Percentiles rank a stretch among this genome's conserved stretches.
These are phyloP conservation scores for Adansonia digitata DNA, from an alignment of 345 rosid genomes.

Conservation along the genomic window DNA sequence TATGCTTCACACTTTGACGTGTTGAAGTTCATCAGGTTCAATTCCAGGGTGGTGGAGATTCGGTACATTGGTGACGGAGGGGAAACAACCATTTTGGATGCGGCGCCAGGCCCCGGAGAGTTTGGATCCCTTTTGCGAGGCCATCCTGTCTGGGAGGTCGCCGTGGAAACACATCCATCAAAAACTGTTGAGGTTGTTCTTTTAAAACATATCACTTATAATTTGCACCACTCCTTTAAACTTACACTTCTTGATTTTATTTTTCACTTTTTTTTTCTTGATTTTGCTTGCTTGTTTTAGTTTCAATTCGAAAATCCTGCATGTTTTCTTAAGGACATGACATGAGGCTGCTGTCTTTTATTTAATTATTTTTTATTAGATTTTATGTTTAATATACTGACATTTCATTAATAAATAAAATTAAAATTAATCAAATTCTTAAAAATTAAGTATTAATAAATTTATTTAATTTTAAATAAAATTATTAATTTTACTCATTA, in stretches of 20 bases:
- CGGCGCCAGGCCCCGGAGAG: slow-evolving; percentile 9
- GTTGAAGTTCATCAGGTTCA: slow-evolving; percentile 30
- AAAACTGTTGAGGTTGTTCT: slow-evolving; percentile 25
- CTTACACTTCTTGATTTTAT: neutral
- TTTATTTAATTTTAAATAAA: no score
- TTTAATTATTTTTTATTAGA: neutral
- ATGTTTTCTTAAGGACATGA: neutral
- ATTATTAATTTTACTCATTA: no score
- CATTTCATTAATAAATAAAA: no score
- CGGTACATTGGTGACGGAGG: slow-evolving; percentile 16
- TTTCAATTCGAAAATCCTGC: neutral
- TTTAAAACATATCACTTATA: neutral
- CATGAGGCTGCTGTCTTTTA: neutral
- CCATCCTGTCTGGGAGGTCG: slow-evolving; percentile 41
- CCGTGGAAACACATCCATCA: slow-evolving; percentile 22
- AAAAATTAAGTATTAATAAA: no score
- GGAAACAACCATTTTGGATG: neutral
- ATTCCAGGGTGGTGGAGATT: slow-evolving; percentile 36
- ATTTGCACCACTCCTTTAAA: neutral
- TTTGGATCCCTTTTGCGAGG: slow-evolving; percentile 27
- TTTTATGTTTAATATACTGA: no score
- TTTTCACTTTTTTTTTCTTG: neutral
- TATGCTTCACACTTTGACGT: slow-evolving; percentile 42
- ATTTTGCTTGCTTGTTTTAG: neutral
- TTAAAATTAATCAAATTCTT: no score